Evolutionary conservation across 78 protist genomes (phyloP), one percentile per base, ranked within the genome.

Genomic region (Emiliania huxleyi): DNA sequence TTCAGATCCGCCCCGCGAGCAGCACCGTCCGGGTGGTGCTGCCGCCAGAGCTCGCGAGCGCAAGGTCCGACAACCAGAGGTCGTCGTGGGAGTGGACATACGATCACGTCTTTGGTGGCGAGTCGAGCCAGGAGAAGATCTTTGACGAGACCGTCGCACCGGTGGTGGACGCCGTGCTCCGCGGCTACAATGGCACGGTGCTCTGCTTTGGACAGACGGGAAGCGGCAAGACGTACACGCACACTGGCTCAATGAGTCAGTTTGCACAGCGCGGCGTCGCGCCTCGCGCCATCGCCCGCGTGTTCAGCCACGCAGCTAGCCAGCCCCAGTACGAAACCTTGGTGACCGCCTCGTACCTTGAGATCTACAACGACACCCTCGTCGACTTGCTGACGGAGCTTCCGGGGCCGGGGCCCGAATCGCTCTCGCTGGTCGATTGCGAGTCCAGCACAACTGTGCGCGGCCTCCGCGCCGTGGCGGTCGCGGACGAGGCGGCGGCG

Each of bases 401-500:
- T 8, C 62, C 62, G 62, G 15, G 15, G 8, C 29, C 8, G 62
- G 62, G n/a, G n/a, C n/a, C n/a, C n/a, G n/a, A n/a, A n/a, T n/a
- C n/a, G n/a, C n/a, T n/a, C n/a, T n/a, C n/a, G n/a, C n/a, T n/a
- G n/a, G n/a, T n/a, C n/a, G n/a, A n/a, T n/a, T n/a, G n/a, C n/a
- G n/a, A n/a, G n/a, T n/a, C n/a, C n/a, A n/a, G n/a, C n/a, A n/a
- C n/a, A n/a, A n/a, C n/a, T n/a, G n/a, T 52, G 8, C 8, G 15
- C 29, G 62, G 62, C 29, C 15, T 52, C 29, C 62, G 62, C 15
- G 8, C 62, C 29, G 29, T 52, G 62, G 62, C 15, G 29, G 62
- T 52, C 29, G 62, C 62, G 62, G 5, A 12, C 43, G 98, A 95
- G 91, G 96, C 94, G 90, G 98, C 94, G 93, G 98, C 98, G 19